Evolutionary conservation across 768 basidiomycete species (phyloP).

Genomic region (Pleurotus eryngii): DNA sequence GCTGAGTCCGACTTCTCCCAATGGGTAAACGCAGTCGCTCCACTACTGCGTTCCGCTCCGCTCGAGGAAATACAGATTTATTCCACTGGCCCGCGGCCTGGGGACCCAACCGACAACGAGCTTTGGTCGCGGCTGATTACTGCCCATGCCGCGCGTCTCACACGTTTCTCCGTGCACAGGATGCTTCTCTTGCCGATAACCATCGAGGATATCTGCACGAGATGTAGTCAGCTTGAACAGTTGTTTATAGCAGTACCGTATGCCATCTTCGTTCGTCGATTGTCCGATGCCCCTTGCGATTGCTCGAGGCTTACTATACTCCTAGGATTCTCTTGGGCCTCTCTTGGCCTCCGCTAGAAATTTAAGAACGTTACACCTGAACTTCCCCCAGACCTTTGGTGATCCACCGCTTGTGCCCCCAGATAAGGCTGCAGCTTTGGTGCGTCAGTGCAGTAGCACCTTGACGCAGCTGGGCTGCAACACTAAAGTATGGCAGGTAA

Average conservation of each 20-base stretch:
- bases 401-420: conserved; percentile 28
- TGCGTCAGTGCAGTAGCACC: conserved; percentile 45
- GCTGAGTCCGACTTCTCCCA: conserved; percentile 28
- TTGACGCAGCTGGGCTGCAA: conserved; percentile 66
- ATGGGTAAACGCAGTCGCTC: conserved; percentile 44
- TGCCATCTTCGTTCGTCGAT: conserved; percentile 35
- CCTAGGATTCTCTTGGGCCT: conserved; percentile 37
- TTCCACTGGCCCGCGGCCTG: conserved; percentile 37
- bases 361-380: conserved; percentile 61
- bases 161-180: conserved; percentile 60
- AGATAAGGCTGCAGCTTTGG: conserved; percentile 40
- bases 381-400: conserved; percentile 35
- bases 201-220: conserved; percentile 50
- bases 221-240: conserved; percentile 54
- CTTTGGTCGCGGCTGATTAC: conserved; percentile 52
- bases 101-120: conserved; percentile 36
- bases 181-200: conserved; percentile 51
- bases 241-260: conserved; percentile 59
- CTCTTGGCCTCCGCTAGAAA: conserved; percentile 41
- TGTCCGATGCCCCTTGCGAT: too few relatives aligned
- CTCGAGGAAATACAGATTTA: conserved; percentile 65
- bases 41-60: conserved; percentile 45
- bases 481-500: conserved; percentile 69
- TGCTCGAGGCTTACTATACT: too few relatives aligned
- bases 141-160: conserved; percentile 49